Evolutionary conservation across 768 basidiomycete genomes (phyloP), one percentile per base, ranked within the genome.

Genomic region (Trametes sanguinea): DNA sequence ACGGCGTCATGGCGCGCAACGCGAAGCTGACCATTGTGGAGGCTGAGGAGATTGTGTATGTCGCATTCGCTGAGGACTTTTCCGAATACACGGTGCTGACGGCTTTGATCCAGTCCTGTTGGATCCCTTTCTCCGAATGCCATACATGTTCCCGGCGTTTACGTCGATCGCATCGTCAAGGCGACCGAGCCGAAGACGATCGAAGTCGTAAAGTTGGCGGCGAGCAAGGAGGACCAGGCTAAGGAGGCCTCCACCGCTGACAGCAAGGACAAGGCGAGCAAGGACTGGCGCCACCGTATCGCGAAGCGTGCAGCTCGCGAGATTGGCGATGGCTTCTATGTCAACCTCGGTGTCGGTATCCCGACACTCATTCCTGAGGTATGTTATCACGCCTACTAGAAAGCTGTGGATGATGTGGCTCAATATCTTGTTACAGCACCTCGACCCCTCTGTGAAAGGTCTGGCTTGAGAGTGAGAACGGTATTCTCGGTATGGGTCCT

Each of bases 11-110:
- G 92, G 94, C 89, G 1, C 87, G 91, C 65, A 90, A 90, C 54
- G 94, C 94, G 1, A 90, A 88, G 69, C 69, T 95, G 56, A 95
- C 94, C 4, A 92, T 95, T 63, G 89, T 95, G 53, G 94, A 95
- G 81, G 67, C 67, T 27, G 65, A 69, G 60, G 65, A 69, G 43
- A 55, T 72, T 65, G 71, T 72, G 71, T 72, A 63, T 50, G 71
- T 68, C 48, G 43, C 33, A 22, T 22, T 4, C 2, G 10, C 27
- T 29, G 46, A 5, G 17, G 46, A 17, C 17, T 6, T 13, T 7
- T 14, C 14, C 37, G 35, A 14, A 32, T 27, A 40, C 9, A n/a
- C 47, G 33, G 22, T 10, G 33, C 42, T 40, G 40, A 53, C 8
- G 37, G 13, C 29, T 48, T 29, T 29, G 14, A 13, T 45, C 27